Evolutionary conservation across 2,329 filamentous ascomycete species (phyloP), one percentile per base, ranked within the genome.

Genomic region (Aspergillus fijiensis): DNA sequence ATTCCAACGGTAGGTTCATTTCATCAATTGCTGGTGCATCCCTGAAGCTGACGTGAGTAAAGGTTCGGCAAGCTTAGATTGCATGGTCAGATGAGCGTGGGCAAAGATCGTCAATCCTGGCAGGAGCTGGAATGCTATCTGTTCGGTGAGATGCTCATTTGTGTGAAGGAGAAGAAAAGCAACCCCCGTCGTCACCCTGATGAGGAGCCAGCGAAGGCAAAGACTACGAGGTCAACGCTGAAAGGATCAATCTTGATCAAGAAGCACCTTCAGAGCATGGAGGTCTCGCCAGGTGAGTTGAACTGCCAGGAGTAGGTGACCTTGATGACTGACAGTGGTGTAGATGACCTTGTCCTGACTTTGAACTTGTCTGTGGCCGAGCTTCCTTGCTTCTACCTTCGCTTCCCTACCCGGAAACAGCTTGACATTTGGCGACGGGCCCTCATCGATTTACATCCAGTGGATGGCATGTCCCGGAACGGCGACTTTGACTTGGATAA

Each of bases 71-170:
- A 95, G 72, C 83, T 99, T 65, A 87, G 93, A 33, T 81, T 98
- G 33, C 93, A 96, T 70, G 94, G 92, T 29, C 93, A 89, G 2
- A 86, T 99, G 59, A 88, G 91, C 56, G 95, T 99, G 23, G 95
- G 95, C 68, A 99, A 99, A 77, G 95, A 99, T 76, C 92, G 92
- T 67, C 84, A 94, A 65, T 93, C 93, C 6, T 99, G 95, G 95
- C 95, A 99, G 80, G 95, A 98, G 74, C 80, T 99, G 58, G 93
- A 99, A 75, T 99, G 95, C 76, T 99, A 92, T 74, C 84, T 99
- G 31, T 99, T 99, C 72, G 91, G 90, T 4, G 95, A 99, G 79
- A 99, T 99, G 95, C 89, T 99, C 69, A 99, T 99, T 65, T 99
- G 95, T 72, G 92, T 99, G 62, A 99, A 98, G 78, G 95, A 98